Percentiles rank a stretch among this genome's conserved stretches.
These are phyloP conservation scores for Bimuria novae-zelandiae DNA, from an alignment of 2,329 filamentous ascomycete species.

Conservation along the genomic window DNA sequence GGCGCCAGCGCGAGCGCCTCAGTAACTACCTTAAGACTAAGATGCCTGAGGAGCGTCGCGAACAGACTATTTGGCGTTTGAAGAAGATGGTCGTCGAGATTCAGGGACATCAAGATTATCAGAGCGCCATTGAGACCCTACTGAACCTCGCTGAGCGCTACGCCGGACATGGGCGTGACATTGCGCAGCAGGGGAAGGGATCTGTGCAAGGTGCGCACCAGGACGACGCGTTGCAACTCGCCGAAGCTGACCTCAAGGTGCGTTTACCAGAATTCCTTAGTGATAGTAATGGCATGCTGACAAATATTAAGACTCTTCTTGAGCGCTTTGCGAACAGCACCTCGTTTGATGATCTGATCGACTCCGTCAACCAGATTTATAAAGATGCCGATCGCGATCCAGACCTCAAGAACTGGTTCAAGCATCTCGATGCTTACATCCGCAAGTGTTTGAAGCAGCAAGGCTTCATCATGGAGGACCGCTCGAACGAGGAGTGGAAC, in stretches of 20 bases:
- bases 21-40: slow-evolving; percentile 82
- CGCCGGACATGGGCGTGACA: slow-evolving; percentile 69
- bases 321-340: slow-evolving; percentile 97
- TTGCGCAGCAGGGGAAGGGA: slow-evolving; percentile 67
- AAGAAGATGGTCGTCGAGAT: slow-evolving; percentile 99
- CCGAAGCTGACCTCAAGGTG: slow-evolving; percentile 80
- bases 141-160: slow-evolving; percentile 86
- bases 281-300: slow-evolving; percentile 55
- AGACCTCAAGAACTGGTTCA: slow-evolving; percentile 90
- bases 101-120: slow-evolving; percentile 92
- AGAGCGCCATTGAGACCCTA: slow-evolving; percentile 86
- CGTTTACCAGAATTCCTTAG: slow-evolving; percentile 48
- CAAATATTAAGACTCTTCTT: slow-evolving; percentile 70
- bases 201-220: slow-evolving; percentile 73
- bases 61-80: slow-evolving; percentile 87
- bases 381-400: slow-evolving; percentile 82
- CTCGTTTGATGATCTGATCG: slow-evolving; percentile 83
- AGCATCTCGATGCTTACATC: slow-evolving; percentile 73
- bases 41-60: slow-evolving; percentile 88
- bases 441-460: slow-evolving; percentile 84
- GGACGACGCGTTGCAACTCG: slow-evolving; percentile 66
- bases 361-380: slow-evolving; percentile 84
- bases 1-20: slow-evolving; percentile 55
- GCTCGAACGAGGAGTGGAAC: slow-evolving; percentile 81
- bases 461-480: slow-evolving; percentile 86